phyloP scores from a whole-genome alignment of 192 early-diverging fungal species.

The Thamnidium elegans region DNA sequence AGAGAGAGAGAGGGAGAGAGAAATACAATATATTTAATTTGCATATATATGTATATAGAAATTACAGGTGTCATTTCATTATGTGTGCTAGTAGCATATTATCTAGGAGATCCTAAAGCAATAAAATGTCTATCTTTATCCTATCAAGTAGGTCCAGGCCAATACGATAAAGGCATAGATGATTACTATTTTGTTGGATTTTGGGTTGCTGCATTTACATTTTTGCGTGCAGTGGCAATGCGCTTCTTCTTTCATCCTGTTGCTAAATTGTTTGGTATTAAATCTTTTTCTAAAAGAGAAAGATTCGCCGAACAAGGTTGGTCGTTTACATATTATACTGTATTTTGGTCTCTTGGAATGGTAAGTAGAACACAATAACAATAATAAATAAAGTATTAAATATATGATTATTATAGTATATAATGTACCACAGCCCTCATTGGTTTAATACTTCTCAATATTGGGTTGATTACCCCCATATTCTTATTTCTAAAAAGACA shows the following conservation, averaged over 20 bases:
- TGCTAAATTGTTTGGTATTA: slow-evolving; percentile 38
- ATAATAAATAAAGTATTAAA: neutral
- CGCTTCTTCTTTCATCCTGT: slow-evolving; percentile 48
- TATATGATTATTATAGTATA: slow-evolving; percentile 45
- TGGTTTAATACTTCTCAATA: slow-evolving; percentile 71
- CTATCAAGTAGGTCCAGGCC: slow-evolving; percentile 2
- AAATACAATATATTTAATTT: neutral
- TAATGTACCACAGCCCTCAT: slow-evolving; percentile 67
- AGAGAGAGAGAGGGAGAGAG: neutral
- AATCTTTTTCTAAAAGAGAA: slow-evolving; percentile 34
- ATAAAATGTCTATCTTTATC: slow-evolving; percentile 22
- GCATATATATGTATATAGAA: slow-evolving; percentile 21
- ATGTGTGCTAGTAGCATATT: slow-evolving; percentile 11
- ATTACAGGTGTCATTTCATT: slow-evolving; percentile 16
- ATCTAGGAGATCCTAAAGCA: slow-evolving; percentile 14
- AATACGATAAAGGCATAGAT: slow-evolving; percentile 48
- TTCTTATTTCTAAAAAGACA: slow-evolving; percentile 45
- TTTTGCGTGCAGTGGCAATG: slow-evolving; percentile 57
- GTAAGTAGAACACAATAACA: no score
- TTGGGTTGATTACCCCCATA: slow-evolving; percentile 75
- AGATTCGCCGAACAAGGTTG: slow-evolving; percentile 78
- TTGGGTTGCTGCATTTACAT: slow-evolving; percentile 67
- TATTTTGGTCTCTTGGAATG: slow-evolving; percentile 67
- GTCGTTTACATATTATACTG: slow-evolving; percentile 59
- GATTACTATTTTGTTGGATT: slow-evolving; percentile 62